Evolutionary conservation across 2,329 filamentous ascomycete genomes (phyloP).

Genomic region (Beauveria rudraprayagi): DNA sequence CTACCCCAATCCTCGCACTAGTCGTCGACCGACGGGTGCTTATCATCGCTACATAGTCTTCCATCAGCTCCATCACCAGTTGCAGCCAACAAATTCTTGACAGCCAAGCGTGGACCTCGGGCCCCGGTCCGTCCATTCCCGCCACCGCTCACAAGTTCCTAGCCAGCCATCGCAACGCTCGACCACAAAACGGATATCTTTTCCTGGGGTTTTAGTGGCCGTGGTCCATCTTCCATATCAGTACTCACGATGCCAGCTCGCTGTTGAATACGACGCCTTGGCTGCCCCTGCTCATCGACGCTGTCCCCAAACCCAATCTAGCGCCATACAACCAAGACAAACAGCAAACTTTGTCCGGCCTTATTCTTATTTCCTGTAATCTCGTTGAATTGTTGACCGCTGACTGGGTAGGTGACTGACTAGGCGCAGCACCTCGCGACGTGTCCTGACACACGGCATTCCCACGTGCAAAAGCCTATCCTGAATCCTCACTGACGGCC

Average conservation of each 20-base stretch:
- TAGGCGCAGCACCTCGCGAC: neutral
- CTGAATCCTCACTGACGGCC: neutral
- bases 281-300: neutral
- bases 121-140: neutral
- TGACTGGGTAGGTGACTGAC: neutral
- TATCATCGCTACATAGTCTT: neutral
- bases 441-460: neutral
- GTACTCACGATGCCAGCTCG: neutral
- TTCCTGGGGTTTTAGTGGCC: slow-evolving; percentile 25
- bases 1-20: neutral
- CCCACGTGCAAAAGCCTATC: slow-evolving; percentile 2
- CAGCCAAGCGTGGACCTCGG: neutral
- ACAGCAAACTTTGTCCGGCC: neutral
- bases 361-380: neutral
- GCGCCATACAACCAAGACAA: neutral
- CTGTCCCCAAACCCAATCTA: neutral
- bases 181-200: slow-evolving; percentile 20
- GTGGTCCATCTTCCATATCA: neutral
- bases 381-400: neutral
- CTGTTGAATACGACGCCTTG: neutral
- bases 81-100: too few species aligned
- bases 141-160: neutral
- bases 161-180: neutral
- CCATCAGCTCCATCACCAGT: too few species aligned
- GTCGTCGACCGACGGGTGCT: neutral